Evolutionary conservation across 495 filamentous ascomycete genomes (phyloP).

Genomic region (Neurospora pannonica): DNA sequence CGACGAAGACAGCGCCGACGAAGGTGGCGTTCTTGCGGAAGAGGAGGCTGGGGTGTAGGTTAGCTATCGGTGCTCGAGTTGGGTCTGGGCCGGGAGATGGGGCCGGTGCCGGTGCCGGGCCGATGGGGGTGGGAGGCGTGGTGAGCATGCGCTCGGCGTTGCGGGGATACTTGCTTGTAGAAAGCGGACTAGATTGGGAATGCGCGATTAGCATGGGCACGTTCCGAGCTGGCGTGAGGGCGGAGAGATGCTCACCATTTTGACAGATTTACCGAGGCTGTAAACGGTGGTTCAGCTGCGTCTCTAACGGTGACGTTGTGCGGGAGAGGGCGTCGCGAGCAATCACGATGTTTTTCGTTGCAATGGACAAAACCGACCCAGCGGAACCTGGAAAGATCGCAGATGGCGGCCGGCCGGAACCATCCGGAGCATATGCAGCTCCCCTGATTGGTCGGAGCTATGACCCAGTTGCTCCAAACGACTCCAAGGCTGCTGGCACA

Average conservation of each 20-base stretch:
- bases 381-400: slow-evolving; percentile 19
- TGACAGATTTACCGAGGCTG: slow-evolving; percentile 7
- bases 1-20: slow-evolving; percentile 73
- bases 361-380: slow-evolving; percentile 3
- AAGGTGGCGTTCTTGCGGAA: slow-evolving; percentile 80
- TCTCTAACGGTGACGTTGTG: slow-evolving; percentile 7
- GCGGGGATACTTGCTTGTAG: slow-evolving; percentile 66
- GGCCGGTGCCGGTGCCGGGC: background rate
- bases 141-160: background rate
- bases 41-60: slow-evolving; percentile 52
- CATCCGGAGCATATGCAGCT: slow-evolving; percentile 9
- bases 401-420: slow-evolving; percentile 14
- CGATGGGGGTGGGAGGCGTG: background rate
- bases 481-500: slow-evolving; percentile 1
- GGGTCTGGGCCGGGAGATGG: background rate
- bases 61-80: slow-evolving; percentile 12
- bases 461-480: slow-evolving; percentile 1
- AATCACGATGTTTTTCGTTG: slow-evolving; percentile 14
- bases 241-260: slow-evolving; percentile 27
- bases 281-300: background rate
- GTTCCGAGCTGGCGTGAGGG: background rate
- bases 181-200: slow-evolving; percentile 37
- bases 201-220: slow-evolving; percentile 24
- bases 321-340: slow-evolving; percentile 4
- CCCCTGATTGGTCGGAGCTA: slow-evolving; percentile 34